Percentiles rank a stretch among this genome's conserved stretches.
Evolutionary conservation across 306 rosid species (phyloP).

Genomic region (Boehmeria nivea): DNA sequence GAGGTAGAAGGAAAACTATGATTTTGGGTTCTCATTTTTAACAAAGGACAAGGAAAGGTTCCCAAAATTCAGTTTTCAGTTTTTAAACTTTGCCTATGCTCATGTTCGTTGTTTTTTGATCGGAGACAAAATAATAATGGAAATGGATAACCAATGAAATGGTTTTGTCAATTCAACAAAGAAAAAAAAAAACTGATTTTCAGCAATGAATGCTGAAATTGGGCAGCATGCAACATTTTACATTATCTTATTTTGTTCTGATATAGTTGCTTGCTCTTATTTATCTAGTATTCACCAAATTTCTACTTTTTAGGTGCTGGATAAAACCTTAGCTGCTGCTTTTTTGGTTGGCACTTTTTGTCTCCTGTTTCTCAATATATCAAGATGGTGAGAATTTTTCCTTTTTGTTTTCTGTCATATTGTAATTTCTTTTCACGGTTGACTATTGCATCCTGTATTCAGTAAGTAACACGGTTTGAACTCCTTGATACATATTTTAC

Average conservation of each 20-base stretch:
- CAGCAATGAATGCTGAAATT: neutral
- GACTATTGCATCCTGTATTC: too few relatives aligned
- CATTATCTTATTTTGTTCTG: neutral
- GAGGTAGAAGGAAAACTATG: too few relatives aligned
- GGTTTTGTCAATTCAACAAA: too few relatives aligned
- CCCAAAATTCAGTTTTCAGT: too few relatives aligned
- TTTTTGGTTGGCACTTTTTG: slow-evolving; percentile 6
- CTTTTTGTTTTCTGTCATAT: neutral
- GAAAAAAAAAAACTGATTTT: too few relatives aligned
- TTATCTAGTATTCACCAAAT: neutral
- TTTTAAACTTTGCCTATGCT: too few relatives aligned
- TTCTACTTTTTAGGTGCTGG: slow-evolving; percentile 15
- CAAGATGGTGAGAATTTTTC: slow-evolving; percentile 30
- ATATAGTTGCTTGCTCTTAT: neutral
- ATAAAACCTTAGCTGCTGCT: slow-evolving; percentile 1
- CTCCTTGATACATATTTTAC: neutral
- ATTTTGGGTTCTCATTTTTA: too few relatives aligned
- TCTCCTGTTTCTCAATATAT: neutral
- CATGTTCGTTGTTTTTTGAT: too few relatives aligned
- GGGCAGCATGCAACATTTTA: neutral
- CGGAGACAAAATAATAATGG: too few relatives aligned
- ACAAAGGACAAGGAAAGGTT: too few relatives aligned
- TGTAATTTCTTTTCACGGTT: neutral
- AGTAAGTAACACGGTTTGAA: too few relatives aligned
- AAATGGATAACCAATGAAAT: too few relatives aligned